phyloP scores from a whole-genome alignment of 2,329 filamentous ascomycete genomes.

The Aspergillus quadricinctus region DNA sequence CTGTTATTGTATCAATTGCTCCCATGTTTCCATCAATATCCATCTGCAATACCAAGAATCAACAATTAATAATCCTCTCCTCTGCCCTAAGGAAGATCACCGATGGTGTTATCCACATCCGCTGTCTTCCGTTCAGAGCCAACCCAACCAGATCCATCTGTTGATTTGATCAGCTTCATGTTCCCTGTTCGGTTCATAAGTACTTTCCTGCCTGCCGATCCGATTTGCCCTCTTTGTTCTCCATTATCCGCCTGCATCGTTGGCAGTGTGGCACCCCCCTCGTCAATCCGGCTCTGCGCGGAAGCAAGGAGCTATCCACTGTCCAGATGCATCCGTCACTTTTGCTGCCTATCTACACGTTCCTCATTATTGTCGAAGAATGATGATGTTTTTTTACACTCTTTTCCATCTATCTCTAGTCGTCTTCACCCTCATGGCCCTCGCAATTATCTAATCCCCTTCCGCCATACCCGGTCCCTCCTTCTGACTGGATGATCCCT shows the following conservation, averaged over 20 bases:
- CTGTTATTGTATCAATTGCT: not conserved
- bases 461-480: conserved; percentile 22
- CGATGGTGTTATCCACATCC: not conserved
- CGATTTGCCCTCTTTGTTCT: not conserved
- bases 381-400: conserved; percentile 2
- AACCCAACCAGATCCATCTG: not conserved
- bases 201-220: not conserved
- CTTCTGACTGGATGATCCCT: conserved; percentile 16
- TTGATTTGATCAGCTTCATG: not conserved
- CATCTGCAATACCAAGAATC: not conserved
- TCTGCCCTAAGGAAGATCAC: not conserved
- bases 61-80: not conserved
- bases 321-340: conserved; percentile 18
- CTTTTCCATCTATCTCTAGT: not conserved
- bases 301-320: conserved; percentile 15
- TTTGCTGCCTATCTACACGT: not conserved
- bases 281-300: conserved; percentile 15
- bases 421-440: conserved; percentile 1
- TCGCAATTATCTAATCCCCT: conserved; percentile 18
- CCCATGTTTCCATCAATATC: too few species aligned
- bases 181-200: not conserved
- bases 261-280: too few species aligned
- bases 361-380: not conserved
- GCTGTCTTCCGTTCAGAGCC: not conserved
- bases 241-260: not conserved